Base-by-base conservation (phyloP, 1,284 basidiomycete genomes). In the Afroboletus lepidellus region DNA sequence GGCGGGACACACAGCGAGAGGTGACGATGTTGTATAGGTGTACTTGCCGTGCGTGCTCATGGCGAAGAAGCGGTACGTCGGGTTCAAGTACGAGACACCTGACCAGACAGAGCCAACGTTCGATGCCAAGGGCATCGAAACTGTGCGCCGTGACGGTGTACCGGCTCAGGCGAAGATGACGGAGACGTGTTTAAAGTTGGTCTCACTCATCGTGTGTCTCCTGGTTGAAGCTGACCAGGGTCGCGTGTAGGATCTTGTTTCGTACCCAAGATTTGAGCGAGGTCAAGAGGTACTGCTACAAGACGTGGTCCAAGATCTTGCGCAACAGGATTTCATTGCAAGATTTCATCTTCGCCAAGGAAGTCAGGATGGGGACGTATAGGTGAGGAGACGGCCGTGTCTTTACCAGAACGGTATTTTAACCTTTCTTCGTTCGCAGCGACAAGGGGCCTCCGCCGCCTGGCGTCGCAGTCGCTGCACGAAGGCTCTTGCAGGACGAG, bases 41-140 rank as follows among this genome's bases (percentile, higher is more conserved):
- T 99, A 98, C 70, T 80, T 94, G 47, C 95, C 94, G 2, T 95
- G 90, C 56, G 85, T 98, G 0, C 78, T 99, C 21, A 81, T 98
- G 76, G 93, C 95, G 0, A 99, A 99, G 77, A 98, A 98, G 67
- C 83, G 94, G 55, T 98, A 98, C 62, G 95, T 97, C 9, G 96
- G 96, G 2, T 94, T 92, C 76, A 97, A 95, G 69, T 98, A 89
- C 61, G 97, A 99, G 69, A 79, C 75, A 49, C 79, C 86, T 0
- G 87, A 93, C 57, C 92, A 97, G 16, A 68, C 58, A 2, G 85
- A 89, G 47, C 92, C 94, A 0, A 77, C 74, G 0, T 98, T 99
- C 61, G 96, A 99, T 60, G 97, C 94, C 5, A 98, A 99, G 70
- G 97, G 96, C 0, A 98, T 99, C 54, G 97, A 99, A 72, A 98